Base-by-base conservation (phyloP, 495 filamentous ascomycete species). In the Xylaria castorea region DNA sequence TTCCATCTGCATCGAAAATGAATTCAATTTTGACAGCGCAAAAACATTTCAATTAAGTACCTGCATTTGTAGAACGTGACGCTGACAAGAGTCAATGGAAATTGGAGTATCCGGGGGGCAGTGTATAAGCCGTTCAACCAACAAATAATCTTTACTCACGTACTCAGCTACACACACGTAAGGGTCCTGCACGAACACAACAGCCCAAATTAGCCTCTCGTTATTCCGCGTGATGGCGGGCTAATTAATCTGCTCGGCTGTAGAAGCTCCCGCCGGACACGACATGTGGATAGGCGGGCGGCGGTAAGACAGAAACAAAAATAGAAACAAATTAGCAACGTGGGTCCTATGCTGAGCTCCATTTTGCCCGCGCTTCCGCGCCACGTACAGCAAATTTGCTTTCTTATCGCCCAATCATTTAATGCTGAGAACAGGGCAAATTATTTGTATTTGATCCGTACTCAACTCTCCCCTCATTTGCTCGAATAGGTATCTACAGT, bases 271-370 rank as follows among this genome's bases (percentile, higher is more conserved):
- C 66, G 50, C 22, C 27, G 11, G 32, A 53, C 36, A 4, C 8
- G 36, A 8, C 36, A 42, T 42, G 3, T 55, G 6, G 48, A 25
- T 1, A 51, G 46, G 46, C 22, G 22, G 30, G 65, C 65, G 30
- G 65, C 65, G 66, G 66, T 40, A 67, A 53, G 5, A 53, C 48
- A 55, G 18, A 25, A 51, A 51, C 64, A 68, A 67, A 67, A 68
- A 68, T 68, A 68, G 66, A 68, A 68, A 68, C 66, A 68, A 68
- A 68, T 68, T 68, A 68, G 66, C 50, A 57, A 5, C 27, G 5
- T 18, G 48, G 53, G 1, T 12, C 3, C 2, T 6, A 18, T 5
- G 5, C 2, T 30, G 16, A 32, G 53, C 53, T 32, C 30, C 4
- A 57, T 32, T 57, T 57, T 57, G 53, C 53, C 53, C 53, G 53